Base-by-base conservation (phyloP, 306 rosid species). In the Quercus variabilis region DNA sequence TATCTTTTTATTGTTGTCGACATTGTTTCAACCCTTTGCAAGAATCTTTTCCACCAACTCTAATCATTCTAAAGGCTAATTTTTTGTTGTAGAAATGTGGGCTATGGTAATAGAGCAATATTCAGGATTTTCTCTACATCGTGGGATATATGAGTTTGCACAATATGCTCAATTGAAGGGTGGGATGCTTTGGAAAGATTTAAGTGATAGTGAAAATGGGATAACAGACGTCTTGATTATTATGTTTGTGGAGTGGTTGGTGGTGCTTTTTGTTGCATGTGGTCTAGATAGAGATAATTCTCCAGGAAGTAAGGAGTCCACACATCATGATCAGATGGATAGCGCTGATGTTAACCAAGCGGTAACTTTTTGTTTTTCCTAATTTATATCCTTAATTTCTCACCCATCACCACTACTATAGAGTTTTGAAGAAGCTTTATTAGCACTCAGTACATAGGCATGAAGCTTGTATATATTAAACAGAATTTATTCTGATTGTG, bases 121-220 rank as follows among this genome's bases (percentile, higher is more conserved):
- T 84, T 96, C 96, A 14, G 97, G 98, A 38, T 90, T 94, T 74
- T 70, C 96, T 68, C 82, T 94, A 68, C 90, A 85, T 74, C 90
- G 98, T 13, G 97, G 98, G 67, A 46, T 94, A 74, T 89, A 88
- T 56, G 98, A 94, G 86, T 82, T 94, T 68, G 78, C 94, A 3
- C 84, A 86, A 75, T 83, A 79, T 75, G 72, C 96, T 69, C 83
- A 87, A 63, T 81, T 1, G 20, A 91, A 86, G 7, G 80, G 85
- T 77, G 98, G 97, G 15, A 92, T 94, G 96, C 84, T 83, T 5
- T 92, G 98, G 98, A 74, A 78, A 19, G 84, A 94, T 80, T 85
- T 92, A 80, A 89, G 74, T 55, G 85, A 88, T 57, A 80, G 87
- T 80, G n/a, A 74, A 35, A 88, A 87, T 78, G 97, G 97, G 73